Base-by-base conservation (phyloP, 2,329 filamentous ascomycete genomes). In the Aureobasidium sp. region DNA sequence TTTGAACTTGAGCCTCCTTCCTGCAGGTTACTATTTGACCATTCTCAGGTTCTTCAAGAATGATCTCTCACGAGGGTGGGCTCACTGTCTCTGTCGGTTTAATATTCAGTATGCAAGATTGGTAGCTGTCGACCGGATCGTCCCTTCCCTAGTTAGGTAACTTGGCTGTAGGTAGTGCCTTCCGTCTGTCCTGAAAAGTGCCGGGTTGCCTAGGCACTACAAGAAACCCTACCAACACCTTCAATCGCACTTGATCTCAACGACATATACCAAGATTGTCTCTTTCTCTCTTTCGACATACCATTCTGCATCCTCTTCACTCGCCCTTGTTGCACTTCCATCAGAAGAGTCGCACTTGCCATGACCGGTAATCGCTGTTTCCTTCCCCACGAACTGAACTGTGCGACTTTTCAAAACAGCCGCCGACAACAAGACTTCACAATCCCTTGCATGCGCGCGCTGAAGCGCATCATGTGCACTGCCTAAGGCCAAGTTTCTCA, bases 351-450 rank as follows among this genome's bases (percentile, higher is more conserved):
- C 29, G 50, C 50, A 42, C 24, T 17, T 54, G 22, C 37, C 27
- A 14, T 7, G 14, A 31, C 19, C 37, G 47, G 9, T 15, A 35
- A 29, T 31, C 22, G 19, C 35, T 42, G 50, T 11, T 11, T 33
- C 31, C 54, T 58, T 58, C 54, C 54, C 54, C 54, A 58, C 54
- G 42, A 11, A 39, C 31, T 48, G 15, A 58, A 58, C 54, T 33
- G 40, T 58, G 53, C 40, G 40, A 44, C 54, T 58, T 58, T 58
- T 58, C 42, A 57, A 57, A 44, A 44, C 53, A 57, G 53, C 53
- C 53, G 53, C 53, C 39, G 29, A 44, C 53, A 57, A 47, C 54
- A 35, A 45, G 39, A 50, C 47, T 45, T 58, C 29, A 48, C 54
- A 19, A 3, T 48, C 54, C 54, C 54, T 58, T 58, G 40, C 54